Conservation (phyloP, 2,329 filamentous ascomycete species). For the Canariomyces notabilis region DNA sequence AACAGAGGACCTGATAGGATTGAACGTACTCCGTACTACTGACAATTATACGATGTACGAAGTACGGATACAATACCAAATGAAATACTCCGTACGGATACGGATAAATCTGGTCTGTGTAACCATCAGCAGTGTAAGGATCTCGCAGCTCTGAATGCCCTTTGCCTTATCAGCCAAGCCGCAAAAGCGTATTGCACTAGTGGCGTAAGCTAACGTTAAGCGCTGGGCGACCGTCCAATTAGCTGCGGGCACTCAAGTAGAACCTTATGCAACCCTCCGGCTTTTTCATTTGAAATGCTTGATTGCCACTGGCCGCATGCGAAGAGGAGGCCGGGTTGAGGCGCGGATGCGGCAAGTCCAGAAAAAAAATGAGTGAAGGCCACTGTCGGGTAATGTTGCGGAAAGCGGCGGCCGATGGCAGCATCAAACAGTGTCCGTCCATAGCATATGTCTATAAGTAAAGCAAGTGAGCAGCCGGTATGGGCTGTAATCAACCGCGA, state of each 20-base stretch:
- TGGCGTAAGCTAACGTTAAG: slow-evolving; percentile 7
- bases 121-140: background rate
- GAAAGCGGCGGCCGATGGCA: background rate
- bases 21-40: too few species aligned
- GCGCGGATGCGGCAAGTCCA: background rate
- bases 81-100: too few species aligned
- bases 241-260: slow-evolving; percentile 14
- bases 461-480: too few species aligned
- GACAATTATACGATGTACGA: too few species aligned
- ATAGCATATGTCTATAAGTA: too few species aligned
- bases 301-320: background rate
- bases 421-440: too few species aligned
- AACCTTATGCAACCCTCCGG: slow-evolving; percentile 15
- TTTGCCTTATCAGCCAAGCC: slow-evolving; percentile 4
- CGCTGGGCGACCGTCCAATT: slow-evolving; percentile 11
- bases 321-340: slow-evolving; percentile 3
- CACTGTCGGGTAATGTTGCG: background rate
- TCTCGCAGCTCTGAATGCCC: background rate
- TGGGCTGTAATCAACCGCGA: too few species aligned
- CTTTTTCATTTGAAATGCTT: slow-evolving; percentile 12
- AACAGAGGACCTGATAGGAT: too few species aligned
- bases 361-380: background rate
- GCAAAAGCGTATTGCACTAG: slow-evolving; percentile 5
- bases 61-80: too few species aligned
- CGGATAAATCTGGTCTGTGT: too few species aligned